Evolutionary conservation across 495 filamentous ascomycete genomes (phyloP), one percentile per base, ranked within the genome.

Genomic region (Rhizodiscina lignyota): DNA sequence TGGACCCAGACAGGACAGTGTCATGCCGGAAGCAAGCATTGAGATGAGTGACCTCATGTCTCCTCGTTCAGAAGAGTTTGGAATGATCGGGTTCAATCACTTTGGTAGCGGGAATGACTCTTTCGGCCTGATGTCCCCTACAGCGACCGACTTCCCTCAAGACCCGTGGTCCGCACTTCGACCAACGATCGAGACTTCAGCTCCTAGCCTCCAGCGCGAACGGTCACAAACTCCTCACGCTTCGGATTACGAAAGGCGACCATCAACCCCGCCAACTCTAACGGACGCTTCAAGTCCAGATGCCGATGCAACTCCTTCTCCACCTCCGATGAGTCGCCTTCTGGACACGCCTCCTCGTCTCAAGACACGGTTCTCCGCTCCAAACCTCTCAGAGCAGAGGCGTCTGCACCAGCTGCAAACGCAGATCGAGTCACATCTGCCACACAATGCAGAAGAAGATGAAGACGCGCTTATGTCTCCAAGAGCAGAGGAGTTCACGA

Each of bases 401-500:
- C 42, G 39, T 27, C 47, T 59, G 3, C 52, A 57, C 20, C 47
- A 44, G 35, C 35, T 55, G 29, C 56, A 56, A 34, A 46, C 50
- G 1, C 35, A 48, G 32, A 52, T 59, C 22, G 48, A 52, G 17
- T 42, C 54, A 2, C 23, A 43, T 11, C 39, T 57, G 3, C 51
- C 55, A 11, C 41, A 42, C 18, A 35, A 39, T 8, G 15, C 40
- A 4, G 32, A 23, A 12, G 44, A 46, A 27, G 44, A 46, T 32
- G 32, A 45, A 19, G 54, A 59, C 13, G 49, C 47, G 0, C 44
- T 59, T 5, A 47, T 60, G 45, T 58, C 54, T 8, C 60, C 60
- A 18, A 45, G 60, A 4, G 56, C 54, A 12, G 48, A 49, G 11
- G 52, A 60, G 35, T 60, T 62, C 32, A 63, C 58, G 10, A 43